Evolutionary conservation across 805 yeast species (phyloP).

Genomic region (Candida xiaguanensis): DNA sequence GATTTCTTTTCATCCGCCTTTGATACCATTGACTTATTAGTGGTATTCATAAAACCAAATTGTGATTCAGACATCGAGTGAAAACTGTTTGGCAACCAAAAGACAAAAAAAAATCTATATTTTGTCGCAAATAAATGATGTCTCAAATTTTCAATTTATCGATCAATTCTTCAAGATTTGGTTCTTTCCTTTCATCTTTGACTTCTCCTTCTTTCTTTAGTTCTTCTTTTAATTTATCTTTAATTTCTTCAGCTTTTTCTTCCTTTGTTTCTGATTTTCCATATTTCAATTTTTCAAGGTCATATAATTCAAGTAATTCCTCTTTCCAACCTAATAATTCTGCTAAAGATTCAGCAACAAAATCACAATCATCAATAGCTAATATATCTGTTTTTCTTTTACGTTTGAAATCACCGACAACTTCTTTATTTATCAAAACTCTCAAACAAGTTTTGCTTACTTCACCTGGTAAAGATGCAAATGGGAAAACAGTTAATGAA

Average conservation of each 20-base stretch:
- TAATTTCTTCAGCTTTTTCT: conserved; percentile 12
- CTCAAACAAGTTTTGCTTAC: conserved; percentile 45
- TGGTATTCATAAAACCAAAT: conserved; percentile 5
- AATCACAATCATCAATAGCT: conserved; percentile 62
- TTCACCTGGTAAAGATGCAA: conserved; percentile 78
- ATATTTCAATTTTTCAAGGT: conserved; percentile 10
- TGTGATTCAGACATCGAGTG: background rate
- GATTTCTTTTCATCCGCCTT: background rate
- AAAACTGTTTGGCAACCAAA: conserved; percentile 5
- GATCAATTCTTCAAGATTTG: conserved; percentile 2
- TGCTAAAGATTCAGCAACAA: conserved; percentile 52
- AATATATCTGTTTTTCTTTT: conserved; percentile 58
- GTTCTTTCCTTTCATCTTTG: conserved; percentile 1
- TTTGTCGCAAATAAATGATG: background rate
- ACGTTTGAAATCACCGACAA: conserved; percentile 66
- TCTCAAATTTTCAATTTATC: conserved; percentile 7
- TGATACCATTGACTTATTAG: background rate
- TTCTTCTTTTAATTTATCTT: conserved; percentile 11
- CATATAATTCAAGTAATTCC: conserved; percentile 45
- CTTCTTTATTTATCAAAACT: conserved; percentile 68
- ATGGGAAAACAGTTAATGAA: conserved; percentile 84
- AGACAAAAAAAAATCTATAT: background rate
- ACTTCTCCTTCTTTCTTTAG: background rate
- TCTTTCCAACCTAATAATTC: conserved; percentile 60
- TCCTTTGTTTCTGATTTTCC: conserved; percentile 11